Percentiles rank a stretch among this genome's conserved stretches.
These are phyloP conservation scores for Furcasterigmium furcatum DNA, from an alignment of 2,329 filamentous ascomycete species.

Conservation along the genomic window DNA sequence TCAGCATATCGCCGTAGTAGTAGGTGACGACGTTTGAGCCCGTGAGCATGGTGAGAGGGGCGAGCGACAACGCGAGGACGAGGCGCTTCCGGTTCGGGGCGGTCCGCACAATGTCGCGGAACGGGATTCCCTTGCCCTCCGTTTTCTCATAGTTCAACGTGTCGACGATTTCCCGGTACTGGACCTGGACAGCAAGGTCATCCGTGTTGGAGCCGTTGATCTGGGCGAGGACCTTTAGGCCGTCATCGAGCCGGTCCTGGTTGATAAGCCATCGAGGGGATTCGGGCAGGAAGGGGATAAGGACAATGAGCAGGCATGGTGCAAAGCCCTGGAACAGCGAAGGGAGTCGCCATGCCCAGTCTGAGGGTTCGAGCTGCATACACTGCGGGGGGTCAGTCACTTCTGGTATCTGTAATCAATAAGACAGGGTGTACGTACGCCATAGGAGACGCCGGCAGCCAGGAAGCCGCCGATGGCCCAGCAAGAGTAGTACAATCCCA, in stretches of 20 bases:
- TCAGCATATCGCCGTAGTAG: slow-evolving; percentile 9
- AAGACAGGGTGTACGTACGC: slow-evolving; percentile 11
- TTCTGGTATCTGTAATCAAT: not conserved
- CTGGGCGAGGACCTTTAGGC: slow-evolving; percentile 8
- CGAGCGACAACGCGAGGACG: not conserved
- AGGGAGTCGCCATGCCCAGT: slow-evolving; percentile 16
- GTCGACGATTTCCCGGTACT: slow-evolving; percentile 20
- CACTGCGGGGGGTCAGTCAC: slow-evolving; percentile 2
- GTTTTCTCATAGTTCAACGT: slow-evolving; percentile 6
- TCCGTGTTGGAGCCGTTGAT: slow-evolving; percentile 14
- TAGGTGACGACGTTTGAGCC: slow-evolving; percentile 10
- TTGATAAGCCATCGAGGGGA: slow-evolving; percentile 18
- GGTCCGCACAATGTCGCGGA: too few relatives aligned
- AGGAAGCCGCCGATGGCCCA: slow-evolving; percentile 6
- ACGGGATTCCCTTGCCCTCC: too few relatives aligned
- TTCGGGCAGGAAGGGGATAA: slow-evolving; percentile 17
- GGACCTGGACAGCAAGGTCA: slow-evolving; percentile 15
- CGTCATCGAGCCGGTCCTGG: slow-evolving; percentile 12
- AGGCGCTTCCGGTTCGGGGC: slow-evolving; percentile 2
- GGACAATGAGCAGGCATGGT: slow-evolving; percentile 9
- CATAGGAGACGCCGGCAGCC: slow-evolving; percentile 16
- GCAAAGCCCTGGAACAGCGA: slow-evolving; percentile 16
- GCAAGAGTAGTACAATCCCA: not conserved
- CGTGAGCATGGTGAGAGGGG: slow-evolving; percentile 10
- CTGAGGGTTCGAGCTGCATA: slow-evolving; percentile 4